Conservation (phyloP, 108 stramenopile genomes). For the Bacterosira constricta region DNA sequence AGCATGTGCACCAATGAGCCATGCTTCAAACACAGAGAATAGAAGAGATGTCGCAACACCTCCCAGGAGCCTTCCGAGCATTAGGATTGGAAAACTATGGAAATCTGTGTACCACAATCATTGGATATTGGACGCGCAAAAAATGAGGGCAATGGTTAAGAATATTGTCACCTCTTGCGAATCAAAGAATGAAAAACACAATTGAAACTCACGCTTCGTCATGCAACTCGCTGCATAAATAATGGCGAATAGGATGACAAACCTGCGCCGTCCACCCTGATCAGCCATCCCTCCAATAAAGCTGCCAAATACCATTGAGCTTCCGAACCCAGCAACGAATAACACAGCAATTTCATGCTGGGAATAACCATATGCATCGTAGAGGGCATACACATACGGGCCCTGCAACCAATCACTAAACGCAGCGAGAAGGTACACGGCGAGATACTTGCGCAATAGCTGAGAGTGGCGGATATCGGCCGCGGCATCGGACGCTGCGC, state of each 20-base stretch:
- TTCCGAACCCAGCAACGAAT: conserved; percentile 90
- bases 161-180: no score
- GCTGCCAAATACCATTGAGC: conserved; percentile 78
- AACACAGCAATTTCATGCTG: conserved; percentile 88
- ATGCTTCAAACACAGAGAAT: conserved; percentile 94
- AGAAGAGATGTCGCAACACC: conserved; percentile 91
- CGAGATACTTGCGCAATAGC: conserved; percentile 80
- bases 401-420: conserved; percentile 98
- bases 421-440: conserved; percentile 91
- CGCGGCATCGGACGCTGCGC: conserved; percentile 44
- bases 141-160: no score
- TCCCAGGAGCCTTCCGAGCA: conserved; percentile 91
- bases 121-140: no score
- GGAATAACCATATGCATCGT: conserved; percentile 90
- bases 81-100: conserved; percentile 79
- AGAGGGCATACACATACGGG: conserved; percentile 97
- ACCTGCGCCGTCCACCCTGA: conserved; percentile 74
- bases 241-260: conserved; percentile 89
- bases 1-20: conserved; percentile 89
- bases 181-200: not conserved
- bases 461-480: conserved; percentile 44
- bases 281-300: conserved; percentile 82
- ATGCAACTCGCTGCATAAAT: conserved; percentile 85
- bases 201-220: conserved; percentile 74
- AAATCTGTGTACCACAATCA: no score